Evolutionary conservation across 73 alveolate genomes (phyloP).

Genomic region (Paramecium pentaurelia): DNA sequence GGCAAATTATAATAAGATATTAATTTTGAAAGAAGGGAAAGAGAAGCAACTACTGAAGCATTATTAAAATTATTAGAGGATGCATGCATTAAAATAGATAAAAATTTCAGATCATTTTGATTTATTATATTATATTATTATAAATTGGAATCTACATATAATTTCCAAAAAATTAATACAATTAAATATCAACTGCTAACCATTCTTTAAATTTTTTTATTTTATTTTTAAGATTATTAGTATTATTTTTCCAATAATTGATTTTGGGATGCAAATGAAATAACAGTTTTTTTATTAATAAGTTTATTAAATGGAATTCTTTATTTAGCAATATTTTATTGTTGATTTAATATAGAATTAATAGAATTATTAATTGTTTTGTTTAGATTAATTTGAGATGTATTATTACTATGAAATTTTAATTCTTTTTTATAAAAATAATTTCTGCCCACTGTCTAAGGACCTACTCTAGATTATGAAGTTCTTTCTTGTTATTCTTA

Average conservation of each 20-base stretch:
- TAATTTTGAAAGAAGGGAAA: constrained; percentile 42
- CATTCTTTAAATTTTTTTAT: neutral
- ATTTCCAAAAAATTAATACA: neutral
- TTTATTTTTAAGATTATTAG: neutral
- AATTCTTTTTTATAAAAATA: neutral
- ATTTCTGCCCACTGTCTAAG: neutral
- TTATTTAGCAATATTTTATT: neutral
- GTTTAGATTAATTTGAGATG: neutral
- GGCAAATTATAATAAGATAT: constrained; percentile 37
- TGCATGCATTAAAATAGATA: constrained; percentile 47
- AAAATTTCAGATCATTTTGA: constrained; percentile 27
- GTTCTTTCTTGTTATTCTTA: neutral
- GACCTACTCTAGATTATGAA: neutral
- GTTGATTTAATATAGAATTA: neutral
- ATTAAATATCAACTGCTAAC: neutral
- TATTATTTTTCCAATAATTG: neutral
- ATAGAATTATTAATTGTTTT: neutral
- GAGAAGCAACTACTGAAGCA: constrained; percentile 54
- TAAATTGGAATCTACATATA: neutral
- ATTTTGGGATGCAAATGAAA: neutral
- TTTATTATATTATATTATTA: neutral
- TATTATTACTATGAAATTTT: neutral
- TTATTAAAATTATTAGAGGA: constrained; percentile 26
- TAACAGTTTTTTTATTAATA: neutral
- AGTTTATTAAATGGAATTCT: neutral